A percentile compares a stretch with the other conserved stretches of the same genome.
These are phyloP conservation scores for Marasmius fiardii DNA, from an alignment of 1,284 basidiomycete genomes.

Conservation along the genomic window DNA sequence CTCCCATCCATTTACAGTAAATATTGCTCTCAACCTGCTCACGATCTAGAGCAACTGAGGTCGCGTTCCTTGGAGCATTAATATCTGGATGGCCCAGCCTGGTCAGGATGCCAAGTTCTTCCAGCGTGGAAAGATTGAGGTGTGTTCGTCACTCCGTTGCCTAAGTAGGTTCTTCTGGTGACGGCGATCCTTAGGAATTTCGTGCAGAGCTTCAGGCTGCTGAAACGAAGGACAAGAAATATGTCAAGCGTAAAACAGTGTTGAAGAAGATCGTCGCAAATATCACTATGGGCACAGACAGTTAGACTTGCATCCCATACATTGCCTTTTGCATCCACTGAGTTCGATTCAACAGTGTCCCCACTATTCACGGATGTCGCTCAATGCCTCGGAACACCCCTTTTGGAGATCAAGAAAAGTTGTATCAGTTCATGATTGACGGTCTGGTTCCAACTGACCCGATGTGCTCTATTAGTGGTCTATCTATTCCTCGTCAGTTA, in stretches of 20 bases:
- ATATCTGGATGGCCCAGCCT: conserved; percentile 48
- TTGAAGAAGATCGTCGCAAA: conserved; percentile 96
- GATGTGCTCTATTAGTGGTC: conserved; percentile 60
- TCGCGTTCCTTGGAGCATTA: background rate
- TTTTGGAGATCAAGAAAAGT: conserved; percentile 99
- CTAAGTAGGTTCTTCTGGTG: conserved; percentile 12
- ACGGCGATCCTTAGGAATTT: conserved; percentile 57
- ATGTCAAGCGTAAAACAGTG: conserved; percentile 83
- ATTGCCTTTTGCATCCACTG: conserved; percentile 22
- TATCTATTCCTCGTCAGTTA: conserved; percentile 94
- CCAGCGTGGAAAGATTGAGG: conserved; percentile 89
- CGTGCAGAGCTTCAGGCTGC: conserved; percentile 86
- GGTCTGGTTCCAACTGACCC: conserved; percentile 10
- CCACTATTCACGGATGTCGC: conserved; percentile 88
- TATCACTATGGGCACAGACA: conserved; percentile 95
- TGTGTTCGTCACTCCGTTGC: conserved; percentile 29
- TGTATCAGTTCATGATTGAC: conserved; percentile 24
- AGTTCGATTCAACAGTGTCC: conserved; percentile 67
- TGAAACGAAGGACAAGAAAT: conserved; percentile 93
- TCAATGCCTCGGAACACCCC: conserved; percentile 82
- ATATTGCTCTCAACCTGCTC: background rate
- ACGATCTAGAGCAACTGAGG: background rate
- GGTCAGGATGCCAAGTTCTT: conserved; percentile 90
- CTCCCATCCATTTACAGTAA: no score
- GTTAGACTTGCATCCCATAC: conserved; percentile 48